Percentiles rank a stretch among this genome's conserved stretches.
phyloP scores from a whole-genome alignment of 352 stramenopile species.

The Phytophthora nicotianae region DNA sequence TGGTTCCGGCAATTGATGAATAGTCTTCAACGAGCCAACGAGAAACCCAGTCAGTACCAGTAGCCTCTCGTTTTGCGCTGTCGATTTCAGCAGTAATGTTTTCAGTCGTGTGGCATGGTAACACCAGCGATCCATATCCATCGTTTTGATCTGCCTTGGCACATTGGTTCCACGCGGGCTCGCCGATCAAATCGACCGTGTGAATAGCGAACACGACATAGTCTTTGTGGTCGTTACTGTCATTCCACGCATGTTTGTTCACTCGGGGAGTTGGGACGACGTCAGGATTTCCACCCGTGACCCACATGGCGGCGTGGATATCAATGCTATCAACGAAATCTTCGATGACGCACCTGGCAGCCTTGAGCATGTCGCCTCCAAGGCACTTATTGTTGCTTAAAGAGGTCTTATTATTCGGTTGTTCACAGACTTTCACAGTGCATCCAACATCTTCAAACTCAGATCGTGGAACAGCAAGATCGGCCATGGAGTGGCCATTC shows the following conservation, averaged over 20 bases:
- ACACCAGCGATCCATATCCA: neutral
- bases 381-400: constrained; percentile 19
- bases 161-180: neutral
- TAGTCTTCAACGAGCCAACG: neutral
- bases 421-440: neutral
- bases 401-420: neutral
- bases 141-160: neutral
- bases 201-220: neutral
- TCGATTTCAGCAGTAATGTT: neutral
- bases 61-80: neutral
- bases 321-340: constrained; percentile 3
- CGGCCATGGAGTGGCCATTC: neutral
- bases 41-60: neutral
- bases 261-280: neutral
- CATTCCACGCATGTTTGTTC: neutral
- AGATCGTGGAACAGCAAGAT: neutral
- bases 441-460: neutral
- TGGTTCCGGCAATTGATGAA: neutral
- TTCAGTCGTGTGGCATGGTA: neutral
- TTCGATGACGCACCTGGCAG: constrained; percentile 23
- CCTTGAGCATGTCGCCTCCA: constrained; percentile 23
- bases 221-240: neutral
- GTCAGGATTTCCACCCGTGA: neutral
- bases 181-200: neutral
- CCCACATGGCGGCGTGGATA: neutral